Evolutionary conservation across 2,329 filamentous ascomycete species (phyloP).

Genomic region (Rhinocladiella mackenziei): DNA sequence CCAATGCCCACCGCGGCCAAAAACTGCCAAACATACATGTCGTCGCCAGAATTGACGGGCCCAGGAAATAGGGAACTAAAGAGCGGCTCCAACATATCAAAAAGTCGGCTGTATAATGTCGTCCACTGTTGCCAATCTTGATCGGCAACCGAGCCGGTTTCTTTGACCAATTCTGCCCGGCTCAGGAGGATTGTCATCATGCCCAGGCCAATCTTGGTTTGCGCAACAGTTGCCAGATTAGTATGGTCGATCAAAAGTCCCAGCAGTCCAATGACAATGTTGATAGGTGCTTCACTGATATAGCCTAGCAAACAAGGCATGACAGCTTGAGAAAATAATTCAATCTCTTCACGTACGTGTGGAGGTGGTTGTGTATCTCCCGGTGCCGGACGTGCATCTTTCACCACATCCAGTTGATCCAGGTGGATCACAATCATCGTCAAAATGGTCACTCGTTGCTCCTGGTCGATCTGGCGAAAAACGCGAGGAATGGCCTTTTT

Average conservation of each 20-base stretch:
- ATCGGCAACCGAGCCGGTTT: constrained; percentile 66
- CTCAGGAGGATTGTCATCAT: constrained; percentile 93
- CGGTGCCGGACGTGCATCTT: constrained; percentile 68
- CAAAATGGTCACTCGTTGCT: constrained; percentile 86
- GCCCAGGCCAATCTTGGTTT: constrained; percentile 80
- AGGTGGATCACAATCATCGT: constrained; percentile 95
- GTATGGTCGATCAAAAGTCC: constrained; percentile 77
- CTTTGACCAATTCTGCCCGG: constrained; percentile 87
- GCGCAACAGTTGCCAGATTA: constrained; percentile 77
- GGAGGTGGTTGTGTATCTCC: constrained; percentile 71
- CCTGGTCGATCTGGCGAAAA: constrained; percentile 86
- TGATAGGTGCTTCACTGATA: constrained; percentile 82
- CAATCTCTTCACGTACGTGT: constrained; percentile 82
- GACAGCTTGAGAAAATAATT: constrained; percentile 81
- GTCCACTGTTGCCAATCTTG: constrained; percentile 80
- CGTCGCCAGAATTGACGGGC: constrained; percentile 82
- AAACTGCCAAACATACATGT: constrained; percentile 98
- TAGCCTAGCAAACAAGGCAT: constrained; percentile 88
- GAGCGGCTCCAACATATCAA: constrained; percentile 79
- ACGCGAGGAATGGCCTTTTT: constrained; percentile 94
- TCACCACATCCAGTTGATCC: constrained; percentile 85
- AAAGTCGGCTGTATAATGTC: constrained; percentile 76
- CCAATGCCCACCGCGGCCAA: constrained; percentile 91
- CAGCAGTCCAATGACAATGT: constrained; percentile 85
- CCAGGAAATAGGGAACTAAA: constrained; percentile 85